Evolutionary conservation across 805 yeast species (phyloP), one percentile per base, ranked within the genome.

Genomic region (Metschnikowia corniflorae): DNA sequence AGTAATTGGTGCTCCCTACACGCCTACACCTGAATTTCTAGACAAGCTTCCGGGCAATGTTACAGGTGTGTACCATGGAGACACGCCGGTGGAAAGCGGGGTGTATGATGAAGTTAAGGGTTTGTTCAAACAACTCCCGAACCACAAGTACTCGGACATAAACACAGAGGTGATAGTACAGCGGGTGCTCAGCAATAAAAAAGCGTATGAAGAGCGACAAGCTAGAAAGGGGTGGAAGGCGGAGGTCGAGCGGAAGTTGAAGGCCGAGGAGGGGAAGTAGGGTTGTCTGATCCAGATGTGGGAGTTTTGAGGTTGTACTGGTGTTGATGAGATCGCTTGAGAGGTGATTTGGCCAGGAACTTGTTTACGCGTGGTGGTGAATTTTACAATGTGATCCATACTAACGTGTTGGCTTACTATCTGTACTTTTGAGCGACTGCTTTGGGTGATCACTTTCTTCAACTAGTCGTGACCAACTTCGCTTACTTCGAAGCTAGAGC

Each of bases 191-290:
- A 61, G 68, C 26, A 78, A 85, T 55, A 71, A 82, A 44, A 76
- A 73, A 16, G 73, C 78, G 14, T 93, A 86, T 56, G 87, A 85
- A 54, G 91, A 82, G 50, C 79, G 98, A 54, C 97, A 93, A 62
- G 70, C 76, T 37, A 78, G 80, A 43, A 91, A 93, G 63, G 95
- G 95, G 3, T 80, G 87, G 77, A 85, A 86, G 62, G 65, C 80
- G 15, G 81, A 73, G 47, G 50, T 49, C 8, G 73, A 68, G 43
- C 43, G 37, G 37, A 46, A 51, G 37, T 43, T 68, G n/a, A 44
- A 50, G 36, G 51, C 49, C 7, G 50, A 45, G 13, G 67, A 56
- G 35, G 3, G 6, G 25, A 24, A 3, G 26, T n/a, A n/a, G n/a
- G n/a, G n/a, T n/a, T n/a, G n/a, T n/a, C n/a, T n/a, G n/a, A n/a